A percentile compares a stretch with the other conserved stretches of the same genome.
These are phyloP conservation scores for Ophiosphaerella herpotricha DNA, from an alignment of 2,329 filamentous ascomycete genomes.

Conservation along the genomic window DNA sequence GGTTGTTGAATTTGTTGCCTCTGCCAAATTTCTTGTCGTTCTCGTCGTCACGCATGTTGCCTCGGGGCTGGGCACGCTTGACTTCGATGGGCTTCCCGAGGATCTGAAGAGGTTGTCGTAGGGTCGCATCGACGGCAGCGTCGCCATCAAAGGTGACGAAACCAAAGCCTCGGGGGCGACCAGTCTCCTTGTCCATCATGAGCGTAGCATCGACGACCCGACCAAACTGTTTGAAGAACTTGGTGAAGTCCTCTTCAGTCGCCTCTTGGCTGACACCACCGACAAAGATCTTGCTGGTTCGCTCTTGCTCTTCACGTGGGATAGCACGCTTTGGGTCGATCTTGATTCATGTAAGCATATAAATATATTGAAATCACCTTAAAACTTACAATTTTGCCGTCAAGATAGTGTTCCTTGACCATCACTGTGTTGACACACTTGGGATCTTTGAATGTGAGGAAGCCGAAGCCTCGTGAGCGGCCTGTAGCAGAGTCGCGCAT, in stretches of 20 bases:
- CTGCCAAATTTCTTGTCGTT: conserved; percentile 57
- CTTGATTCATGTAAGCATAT: conserved; percentile 54
- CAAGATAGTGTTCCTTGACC: conserved; percentile 98
- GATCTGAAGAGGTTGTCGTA: conserved; percentile 84
- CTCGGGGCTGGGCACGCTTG: conserved; percentile 94
- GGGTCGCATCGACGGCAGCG: conserved; percentile 87
- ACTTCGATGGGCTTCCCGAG: conserved; percentile 97
- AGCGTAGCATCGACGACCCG: conserved; percentile 95
- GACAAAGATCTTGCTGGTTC: conserved; percentile 98
- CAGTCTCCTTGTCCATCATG: conserved; percentile 99
- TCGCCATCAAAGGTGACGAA: conserved; percentile 99
- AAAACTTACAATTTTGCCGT: conserved; percentile 90
- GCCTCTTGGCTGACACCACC: conserved; percentile 97
- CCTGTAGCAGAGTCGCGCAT: conserved; percentile 96
- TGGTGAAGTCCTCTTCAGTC: conserved; percentile 92
- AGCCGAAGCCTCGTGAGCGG: conserved; percentile 92
- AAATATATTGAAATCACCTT: conserved; percentile 10
- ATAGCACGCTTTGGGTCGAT: conserved; percentile 98
- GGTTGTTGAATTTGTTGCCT: conserved; percentile 44
- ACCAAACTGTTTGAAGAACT: conserved; percentile 96
- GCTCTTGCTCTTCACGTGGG: conserved; percentile 95
- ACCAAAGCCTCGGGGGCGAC: conserved; percentile 92
- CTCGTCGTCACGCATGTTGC: conserved; percentile 91
- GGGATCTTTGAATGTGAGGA: conserved; percentile 95
- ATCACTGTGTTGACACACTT: conserved; percentile 99